Base-by-base conservation (phyloP, 1,284 basidiomycete genomes). In the Sutorius eximius region DNA sequence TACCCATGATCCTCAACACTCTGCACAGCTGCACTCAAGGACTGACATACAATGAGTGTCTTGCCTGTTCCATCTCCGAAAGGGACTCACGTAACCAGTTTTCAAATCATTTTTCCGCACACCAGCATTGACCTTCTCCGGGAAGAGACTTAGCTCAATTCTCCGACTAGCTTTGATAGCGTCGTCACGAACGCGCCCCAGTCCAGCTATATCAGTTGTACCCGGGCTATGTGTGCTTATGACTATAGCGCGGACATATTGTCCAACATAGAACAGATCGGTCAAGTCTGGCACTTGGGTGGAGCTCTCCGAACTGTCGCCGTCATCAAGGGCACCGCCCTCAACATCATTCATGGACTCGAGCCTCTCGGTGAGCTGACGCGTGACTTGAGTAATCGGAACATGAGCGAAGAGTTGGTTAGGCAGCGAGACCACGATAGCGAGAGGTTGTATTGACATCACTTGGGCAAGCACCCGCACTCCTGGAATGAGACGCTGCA, bases 1-100 rank as follows among this genome's bases (percentile, higher is more conserved):
- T 96, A 98, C 1, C 96, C 96, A 72, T 98, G 93, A 66, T 99
- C 97, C 74, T 99, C 97, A 33, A 91, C 76, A 64, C 89, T 92
- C 71, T 89, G 86, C 30, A 98, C 79, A 44, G 90, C 83, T 11
- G 86, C 91, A 0, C 87, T 82, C 49, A 97, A 66, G 16, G 83
- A 82, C 89, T 93, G 33, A 34, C n/a, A 13, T 38, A 18, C 29
- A 22, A 40, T 61, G 30, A 62, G 54, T 16, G 22, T 9, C 43
- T 38, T 12, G n/a, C 32, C n/a, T 20, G 20, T 49, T 45, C 2
- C 32, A 43, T 46, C 20, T 13, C 20, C 29, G 45, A 49, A 53
- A 36, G 52, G 45, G 29, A 77, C 79, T 75, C 69, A 90, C 89
- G 69, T 87, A 92, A 33, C 93, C 93, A 49, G 75, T 62, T 49